phyloP scores from a whole-genome alignment of 1,284 basidiomycete species.

The Thecaphora frezii region DNA sequence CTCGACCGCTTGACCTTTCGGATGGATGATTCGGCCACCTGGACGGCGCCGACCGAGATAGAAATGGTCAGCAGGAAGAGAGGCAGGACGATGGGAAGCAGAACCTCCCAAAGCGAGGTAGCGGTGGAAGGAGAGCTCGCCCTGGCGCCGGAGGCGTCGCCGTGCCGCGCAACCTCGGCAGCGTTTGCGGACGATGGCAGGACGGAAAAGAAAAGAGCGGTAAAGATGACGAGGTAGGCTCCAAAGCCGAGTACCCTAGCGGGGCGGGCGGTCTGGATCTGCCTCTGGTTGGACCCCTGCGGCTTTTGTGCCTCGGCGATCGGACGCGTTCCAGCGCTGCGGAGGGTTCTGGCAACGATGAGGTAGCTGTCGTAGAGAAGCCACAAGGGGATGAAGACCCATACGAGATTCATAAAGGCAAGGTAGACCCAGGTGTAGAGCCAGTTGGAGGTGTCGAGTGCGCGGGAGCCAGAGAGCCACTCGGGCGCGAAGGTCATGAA shows the following conservation, averaged over 20 bases:
- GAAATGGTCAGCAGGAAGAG: conserved; percentile 17
- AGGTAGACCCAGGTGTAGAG: conserved; percentile 34
- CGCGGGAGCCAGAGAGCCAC: conserved; percentile 34
- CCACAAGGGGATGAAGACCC: conserved; percentile 29
- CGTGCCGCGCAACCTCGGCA: too few species aligned
- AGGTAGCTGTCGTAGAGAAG: conserved; percentile 32
- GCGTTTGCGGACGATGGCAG: conserved; percentile 6
- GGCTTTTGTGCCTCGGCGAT: not conserved
- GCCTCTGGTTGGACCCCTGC: not conserved
- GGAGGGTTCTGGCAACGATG: conserved; percentile 1
- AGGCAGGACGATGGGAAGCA: conserved; percentile 15
- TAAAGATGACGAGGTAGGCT: conserved; percentile 12
- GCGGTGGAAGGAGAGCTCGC: too few species aligned
- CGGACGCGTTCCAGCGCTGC: not conserved
- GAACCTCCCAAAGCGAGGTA: conserved; percentile 1
- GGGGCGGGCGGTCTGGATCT: not conserved
- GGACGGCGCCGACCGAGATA: conserved; percentile 17
- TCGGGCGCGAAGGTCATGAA: conserved; percentile 57
- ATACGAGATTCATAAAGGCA: conserved; percentile 31
- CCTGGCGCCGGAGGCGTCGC: too few species aligned
- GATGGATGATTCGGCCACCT: conserved; percentile 20
- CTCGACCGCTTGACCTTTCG: conserved; percentile 13
- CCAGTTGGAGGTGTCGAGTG: conserved; percentile 14
- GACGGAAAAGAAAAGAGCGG: conserved; percentile 14
- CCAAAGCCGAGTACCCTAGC: not conserved